Base-by-base conservation (phyloP, 805 yeast species). In the Candida krabiensis region DNA sequence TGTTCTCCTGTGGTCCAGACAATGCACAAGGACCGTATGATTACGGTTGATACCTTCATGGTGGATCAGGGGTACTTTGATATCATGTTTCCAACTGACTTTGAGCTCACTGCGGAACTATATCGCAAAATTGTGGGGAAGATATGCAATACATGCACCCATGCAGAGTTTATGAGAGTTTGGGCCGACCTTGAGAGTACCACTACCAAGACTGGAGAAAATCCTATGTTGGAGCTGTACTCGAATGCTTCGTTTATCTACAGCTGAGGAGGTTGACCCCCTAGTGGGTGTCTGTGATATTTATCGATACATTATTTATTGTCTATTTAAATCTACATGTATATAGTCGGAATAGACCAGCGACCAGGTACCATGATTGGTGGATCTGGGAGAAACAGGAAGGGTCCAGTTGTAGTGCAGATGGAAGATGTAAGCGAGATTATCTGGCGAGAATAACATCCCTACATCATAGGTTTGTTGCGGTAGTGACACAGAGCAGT, bases 21-120 rank as follows among this genome's bases (percentile, higher is more conserved):
- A 0, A 74, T 84, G 53, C 65, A 83, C 41, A 69, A 79, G 36
- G 79, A 81, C 46, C 67, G 70, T 40, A 83, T 84, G 81, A 73
- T 86, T 4, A 80, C 85, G 15, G 76, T 82, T 0, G 71, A 79
- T 26, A 79, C 90, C 0, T 86, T 80, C 58, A 81, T 87, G 90
- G 83, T 77, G n/a, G 73, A 82, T 27, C 95, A 86, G 56, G 96
- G 96, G 0, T 83, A 73, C 53, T 87, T 86, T 56, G 95, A 87
- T 59, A 86, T 87, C 35, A 79, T 86, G 83, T 87, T 87, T 54
- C 86, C 95, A 8, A 87, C 95, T 0, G 84, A 87, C 53, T 88
- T 87, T 58, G 62, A 64, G 6, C 64, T 79, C 7, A 77, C 80
- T 4, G 69, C 75, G 28, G 83, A 80, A 33, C 44, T 86, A 42